Conservation (phyloP, 768 basidiomycete genomes). For the Infundibulicybe gibba region DNA sequence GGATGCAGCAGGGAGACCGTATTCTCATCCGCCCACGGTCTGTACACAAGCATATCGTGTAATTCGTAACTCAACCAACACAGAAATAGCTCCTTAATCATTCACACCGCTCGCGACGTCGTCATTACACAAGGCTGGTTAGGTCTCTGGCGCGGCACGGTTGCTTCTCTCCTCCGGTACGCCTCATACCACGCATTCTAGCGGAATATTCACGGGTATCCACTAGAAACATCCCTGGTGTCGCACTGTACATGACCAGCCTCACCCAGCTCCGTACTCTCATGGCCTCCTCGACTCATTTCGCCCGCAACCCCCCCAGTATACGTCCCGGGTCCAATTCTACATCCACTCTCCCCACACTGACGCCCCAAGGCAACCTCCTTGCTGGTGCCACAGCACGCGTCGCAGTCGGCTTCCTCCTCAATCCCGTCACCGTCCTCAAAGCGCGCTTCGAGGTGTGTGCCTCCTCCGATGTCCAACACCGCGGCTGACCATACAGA, state of each 20-base stretch:
- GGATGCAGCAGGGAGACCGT: slow-evolving; percentile 79
- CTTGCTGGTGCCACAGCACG: slow-evolving; percentile 83
- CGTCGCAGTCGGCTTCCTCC: slow-evolving; percentile 72
- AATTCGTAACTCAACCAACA: neutral
- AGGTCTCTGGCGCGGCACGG: slow-evolving; percentile 89
- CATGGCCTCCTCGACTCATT: slow-evolving; percentile 73
- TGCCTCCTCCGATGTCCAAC: slow-evolving; percentile 1
- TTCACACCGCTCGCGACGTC: slow-evolving; percentile 53
- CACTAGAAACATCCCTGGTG: slow-evolving; percentile 85
- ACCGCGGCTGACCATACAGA: slow-evolving; percentile 41
- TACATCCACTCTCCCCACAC: slow-evolving; percentile 60
- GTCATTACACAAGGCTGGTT: slow-evolving; percentile 55
- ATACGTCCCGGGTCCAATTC: slow-evolving; percentile 20
- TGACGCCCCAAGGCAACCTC: slow-evolving; percentile 79
- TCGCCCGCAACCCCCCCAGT: slow-evolving; percentile 35
- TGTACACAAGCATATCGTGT: slow-evolving; percentile 7
- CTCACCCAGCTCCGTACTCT: slow-evolving; percentile 77
- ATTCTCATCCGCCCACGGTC: slow-evolving; percentile 28
- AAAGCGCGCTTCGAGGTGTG: slow-evolving; percentile 90
- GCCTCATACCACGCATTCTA: slow-evolving; percentile 4
- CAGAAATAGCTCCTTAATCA: slow-evolving; percentile 37
- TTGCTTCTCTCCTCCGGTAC: slow-evolving; percentile 72
- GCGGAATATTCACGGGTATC: slow-evolving; percentile 2
- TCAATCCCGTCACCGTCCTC: slow-evolving; percentile 89
- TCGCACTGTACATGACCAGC: slow-evolving; percentile 88